Percentiles rank a stretch among this genome's conserved stretches.
Evolutionary conservation across 176 grass and related monocot genomes (phyloP).

Genomic region (Triticum turgidum): DNA sequence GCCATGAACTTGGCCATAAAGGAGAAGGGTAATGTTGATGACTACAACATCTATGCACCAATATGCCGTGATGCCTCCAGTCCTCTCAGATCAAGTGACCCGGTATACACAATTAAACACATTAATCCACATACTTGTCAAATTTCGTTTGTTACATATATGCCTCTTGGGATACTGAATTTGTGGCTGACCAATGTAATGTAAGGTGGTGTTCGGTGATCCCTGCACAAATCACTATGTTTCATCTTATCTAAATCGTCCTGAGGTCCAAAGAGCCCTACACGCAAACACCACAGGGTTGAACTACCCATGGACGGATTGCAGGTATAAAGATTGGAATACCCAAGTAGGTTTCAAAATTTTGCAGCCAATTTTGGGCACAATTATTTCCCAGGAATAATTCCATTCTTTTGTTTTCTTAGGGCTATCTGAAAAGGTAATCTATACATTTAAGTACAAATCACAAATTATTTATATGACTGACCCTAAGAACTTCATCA

Average conservation of each 20-base stretch:
- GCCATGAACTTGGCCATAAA: constrained; percentile 39
- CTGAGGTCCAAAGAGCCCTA: constrained; percentile 56
- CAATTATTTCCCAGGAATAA: neutral
- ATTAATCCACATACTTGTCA: constrained; percentile 3
- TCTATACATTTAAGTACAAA: constrained; percentile 20
- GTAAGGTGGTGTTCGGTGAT: constrained; percentile 40
- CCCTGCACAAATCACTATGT: constrained; percentile 54
- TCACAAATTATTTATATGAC: constrained; percentile 1
- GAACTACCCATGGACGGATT: constrained; percentile 55
- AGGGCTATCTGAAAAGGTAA: constrained; percentile 26
- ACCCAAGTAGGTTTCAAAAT: neutral
- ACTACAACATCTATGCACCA: constrained; percentile 54
- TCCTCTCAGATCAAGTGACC: constrained; percentile 35
- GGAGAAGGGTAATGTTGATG: constrained; percentile 56
- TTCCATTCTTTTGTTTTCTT: constrained; percentile 9
- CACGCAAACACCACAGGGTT: constrained; percentile 46
- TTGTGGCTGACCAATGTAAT: constrained; percentile 35
- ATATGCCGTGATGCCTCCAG: constrained; percentile 33
- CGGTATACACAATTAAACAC: constrained; percentile 31
- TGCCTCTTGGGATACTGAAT: constrained; percentile 7
- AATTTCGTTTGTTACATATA: constrained; percentile 5
- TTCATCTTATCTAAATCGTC: constrained; percentile 54
- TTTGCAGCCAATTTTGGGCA: constrained; percentile 30
- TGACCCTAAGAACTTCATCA: constrained; percentile 1
- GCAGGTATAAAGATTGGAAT: constrained; percentile 43